Conservation (phyloP, 306 rosid genomes). For the Quercus parvula region DNA sequence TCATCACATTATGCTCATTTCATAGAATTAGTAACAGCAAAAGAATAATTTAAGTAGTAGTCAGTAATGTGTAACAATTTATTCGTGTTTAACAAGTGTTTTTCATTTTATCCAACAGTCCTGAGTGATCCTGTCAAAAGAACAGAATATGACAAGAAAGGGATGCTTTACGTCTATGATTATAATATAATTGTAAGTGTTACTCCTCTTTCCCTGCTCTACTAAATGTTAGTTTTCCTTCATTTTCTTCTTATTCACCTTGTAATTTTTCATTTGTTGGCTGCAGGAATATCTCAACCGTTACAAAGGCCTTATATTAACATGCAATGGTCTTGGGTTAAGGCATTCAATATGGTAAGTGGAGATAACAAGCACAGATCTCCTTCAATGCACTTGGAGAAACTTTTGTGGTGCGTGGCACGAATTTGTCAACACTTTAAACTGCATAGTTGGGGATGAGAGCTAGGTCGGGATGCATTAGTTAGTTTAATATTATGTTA, state of each 20-base stretch:
- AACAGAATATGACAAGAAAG: conserved; percentile 76
- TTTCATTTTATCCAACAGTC: conserved; percentile 48
- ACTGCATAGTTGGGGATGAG: conserved; percentile 27
- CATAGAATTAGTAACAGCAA: not conserved
- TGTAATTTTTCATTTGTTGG: conserved; percentile 6
- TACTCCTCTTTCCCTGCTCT: conserved; percentile 1
- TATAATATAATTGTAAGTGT: conserved; percentile 75
- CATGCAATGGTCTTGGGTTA: conserved; percentile 95
- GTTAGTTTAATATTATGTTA: not conserved
- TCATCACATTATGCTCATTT: not conserved
- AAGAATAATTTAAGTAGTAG: not conserved
- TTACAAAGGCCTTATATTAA: conserved; percentile 93
- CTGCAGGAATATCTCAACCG: conserved; percentile 92
- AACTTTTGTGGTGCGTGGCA: conserved; percentile 29
- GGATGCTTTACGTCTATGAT: conserved; percentile 76
- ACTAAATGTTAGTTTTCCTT: not conserved
- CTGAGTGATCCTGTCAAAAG: conserved; percentile 91
- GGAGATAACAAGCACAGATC: conserved; percentile 9
- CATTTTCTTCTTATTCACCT: not conserved
- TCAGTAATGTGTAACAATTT: conserved; percentile 3
- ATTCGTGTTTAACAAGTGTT: conserved; percentile 29
- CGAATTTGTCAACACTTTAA: conserved; percentile 23
- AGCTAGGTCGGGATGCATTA: conserved; percentile 1
- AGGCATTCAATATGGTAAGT: conserved; percentile 76
- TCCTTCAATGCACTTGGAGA: conserved; percentile 41